Base-by-base conservation (phyloP, 2,329 filamentous ascomycete species). In the Nigrospora oryzae region DNA sequence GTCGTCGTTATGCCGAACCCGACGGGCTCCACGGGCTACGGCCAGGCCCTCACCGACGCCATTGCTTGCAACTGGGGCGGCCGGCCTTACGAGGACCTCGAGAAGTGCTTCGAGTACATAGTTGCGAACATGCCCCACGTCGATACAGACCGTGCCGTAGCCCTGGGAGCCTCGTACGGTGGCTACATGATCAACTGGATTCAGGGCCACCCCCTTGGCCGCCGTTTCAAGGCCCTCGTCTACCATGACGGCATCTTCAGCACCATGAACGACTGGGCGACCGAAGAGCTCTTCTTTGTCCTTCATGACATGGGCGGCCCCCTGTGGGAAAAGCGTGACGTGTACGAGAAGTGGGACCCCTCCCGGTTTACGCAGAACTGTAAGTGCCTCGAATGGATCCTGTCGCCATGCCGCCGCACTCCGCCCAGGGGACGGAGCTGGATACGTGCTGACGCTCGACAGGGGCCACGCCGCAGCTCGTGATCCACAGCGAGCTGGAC, bases 121-220 rank as follows among this genome's bases (percentile, higher is more conserved):
- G 74, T 77, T 51, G 64, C 77, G 30, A 73, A 85, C 45, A 63
- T 90, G 54, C 60, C 69, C 1, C 87, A 83, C 53, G 77, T 89
- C 34, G 86, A 93, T 57, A 84, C 78, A 0, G 62, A 70, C 4
- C 74, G 79, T 11, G 79, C 85, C 2, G 86, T 93, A 1, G 86
- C 84, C 1, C 66, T 89, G 0, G 87, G 87, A 5, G 87, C 85
- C 1, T 83, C 77, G 11, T 89, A 87, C 53, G 84, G 84, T 31
- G 84, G 84, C 5, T 87, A 79, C 57, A 87, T 88, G 84, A 81
- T 86, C 51, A 86, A 95, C 61, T 95, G 90, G 89, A 89, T 95
- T 55, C 89, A 95, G 64, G 90, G 90, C 8, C 85, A 93, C 50
- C 75, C 79, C 1, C 75, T 96, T 0, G 89, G 89, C 16, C 81